These are phyloP conservation scores for Cryptococcus sp. DNA, from an alignment of 1,284 basidiomycete genomes.

Conservation along the genomic window DNA sequence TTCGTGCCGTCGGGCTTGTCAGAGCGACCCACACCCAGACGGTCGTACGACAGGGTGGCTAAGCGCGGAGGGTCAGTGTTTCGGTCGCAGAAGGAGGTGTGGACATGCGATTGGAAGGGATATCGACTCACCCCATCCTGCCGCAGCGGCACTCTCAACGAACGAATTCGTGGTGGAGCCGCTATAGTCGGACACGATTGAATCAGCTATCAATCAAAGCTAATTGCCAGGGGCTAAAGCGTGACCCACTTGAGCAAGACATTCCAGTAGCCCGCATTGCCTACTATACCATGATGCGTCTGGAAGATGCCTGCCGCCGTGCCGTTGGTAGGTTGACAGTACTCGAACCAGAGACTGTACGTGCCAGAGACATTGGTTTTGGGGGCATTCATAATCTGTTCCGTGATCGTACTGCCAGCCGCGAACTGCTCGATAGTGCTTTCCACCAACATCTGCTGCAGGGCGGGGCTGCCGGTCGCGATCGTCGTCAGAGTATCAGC, in stretches of 20 bases:
- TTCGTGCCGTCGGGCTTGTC: slow-evolving; percentile 28
- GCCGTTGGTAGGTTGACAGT: slow-evolving; percentile 22
- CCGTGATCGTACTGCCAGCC: slow-evolving; percentile 20
- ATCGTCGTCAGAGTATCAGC: neutral
- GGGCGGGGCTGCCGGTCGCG: slow-evolving; percentile 8
- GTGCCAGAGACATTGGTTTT: slow-evolving; percentile 18
- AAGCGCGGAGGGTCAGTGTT: neutral
- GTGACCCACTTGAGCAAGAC: slow-evolving; percentile 25
- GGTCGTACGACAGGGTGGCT: slow-evolving; percentile 32
- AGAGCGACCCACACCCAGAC: slow-evolving; percentile 29
- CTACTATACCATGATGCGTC: slow-evolving; percentile 26
- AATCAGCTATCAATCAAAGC: slow-evolving; percentile 1
- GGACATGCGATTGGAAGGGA: neutral
- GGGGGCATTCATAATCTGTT: slow-evolving; percentile 13
- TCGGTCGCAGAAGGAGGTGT: neutral
- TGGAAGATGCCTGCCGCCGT: slow-evolving; percentile 5
- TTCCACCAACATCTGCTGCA: slow-evolving; percentile 17
- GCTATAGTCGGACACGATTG: neutral
- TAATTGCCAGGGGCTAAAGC: neutral
- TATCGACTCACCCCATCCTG: slow-evolving; percentile 24
- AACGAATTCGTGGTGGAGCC: slow-evolving; percentile 32
- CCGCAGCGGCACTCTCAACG: slow-evolving; percentile 26
- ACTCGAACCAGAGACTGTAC: slow-evolving; percentile 25
- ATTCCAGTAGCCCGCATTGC: slow-evolving; percentile 38
- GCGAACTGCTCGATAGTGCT: slow-evolving; percentile 12